Percentiles rank a stretch among this genome's conserved stretches.
These are phyloP conservation scores for Enterospora canceri DNA, from an alignment of 371 early-diverging fungal species.

Conservation along the genomic window DNA sequence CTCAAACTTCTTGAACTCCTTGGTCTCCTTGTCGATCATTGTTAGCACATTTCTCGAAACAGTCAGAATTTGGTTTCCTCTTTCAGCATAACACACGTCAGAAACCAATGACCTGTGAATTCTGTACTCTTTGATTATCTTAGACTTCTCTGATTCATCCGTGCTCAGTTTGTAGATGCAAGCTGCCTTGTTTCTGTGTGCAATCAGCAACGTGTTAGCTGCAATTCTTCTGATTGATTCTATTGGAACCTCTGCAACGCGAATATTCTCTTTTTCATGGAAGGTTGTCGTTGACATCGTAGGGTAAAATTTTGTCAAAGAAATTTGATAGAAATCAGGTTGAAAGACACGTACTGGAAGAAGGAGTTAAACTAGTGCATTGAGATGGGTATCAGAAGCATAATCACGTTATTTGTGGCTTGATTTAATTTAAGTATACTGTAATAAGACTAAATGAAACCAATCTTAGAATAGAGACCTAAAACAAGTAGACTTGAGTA, in stretches of 20 bases:
- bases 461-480: too few relatives aligned
- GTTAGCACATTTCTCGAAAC: conserved; percentile 43
- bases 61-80: conserved; percentile 38
- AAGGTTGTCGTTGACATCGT: conserved; percentile 41
- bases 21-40: conserved; percentile 26
- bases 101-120: conserved; percentile 41
- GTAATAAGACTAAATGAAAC: too few relatives aligned
- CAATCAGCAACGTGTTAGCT: conserved; percentile 25
- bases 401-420: too few relatives aligned
- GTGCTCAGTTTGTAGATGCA: conserved; percentile 32
- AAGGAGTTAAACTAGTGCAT: too few relatives aligned
- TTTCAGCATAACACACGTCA: conserved; percentile 15
- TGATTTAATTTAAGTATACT: too few relatives aligned
- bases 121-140: conserved; percentile 31
- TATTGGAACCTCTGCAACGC: conserved; percentile 40
- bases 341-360: too few relatives aligned
- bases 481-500: too few relatives aligned
- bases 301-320: conserved; percentile 51
- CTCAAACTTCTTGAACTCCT: conserved; percentile 15
- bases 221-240: conserved; percentile 36
- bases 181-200: conserved; percentile 47
- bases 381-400: too few relatives aligned
- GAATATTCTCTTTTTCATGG: conserved; percentile 27
- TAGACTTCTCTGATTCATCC: conserved; percentile 17
- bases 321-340: conserved; percentile 29